phyloP scores from a whole-genome alignment of 208 protist species.

The Crithidia sp. region DNA sequence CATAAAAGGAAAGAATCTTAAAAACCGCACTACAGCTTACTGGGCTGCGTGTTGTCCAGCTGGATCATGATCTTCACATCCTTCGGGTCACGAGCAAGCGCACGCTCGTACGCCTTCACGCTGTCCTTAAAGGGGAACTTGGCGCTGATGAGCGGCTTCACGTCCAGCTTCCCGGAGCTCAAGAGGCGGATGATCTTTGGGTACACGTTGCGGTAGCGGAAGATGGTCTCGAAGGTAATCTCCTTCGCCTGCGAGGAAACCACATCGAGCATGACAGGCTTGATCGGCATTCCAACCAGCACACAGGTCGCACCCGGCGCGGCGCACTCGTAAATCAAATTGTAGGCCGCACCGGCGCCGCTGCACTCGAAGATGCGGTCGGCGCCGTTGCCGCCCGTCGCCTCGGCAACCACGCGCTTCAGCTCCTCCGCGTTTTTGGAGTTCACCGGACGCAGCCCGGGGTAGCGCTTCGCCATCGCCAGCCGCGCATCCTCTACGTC shows the following conservation, averaged over 20 bases:
- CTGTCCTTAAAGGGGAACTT: constrained; percentile 49
- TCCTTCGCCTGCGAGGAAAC: constrained; percentile 55
- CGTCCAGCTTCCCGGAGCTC: constrained; percentile 52
- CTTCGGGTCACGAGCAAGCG: constrained; percentile 39
- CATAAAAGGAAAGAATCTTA: not conserved
- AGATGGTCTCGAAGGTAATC: constrained; percentile 59
- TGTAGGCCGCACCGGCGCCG: constrained; percentile 37
- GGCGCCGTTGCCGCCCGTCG: constrained; percentile 41
- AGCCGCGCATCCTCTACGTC: constrained; percentile 41
- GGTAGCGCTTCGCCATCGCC: constrained; percentile 35
- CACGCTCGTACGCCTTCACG: constrained; percentile 48
- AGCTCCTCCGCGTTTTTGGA: constrained; percentile 35
- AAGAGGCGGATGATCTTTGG: constrained; percentile 44
- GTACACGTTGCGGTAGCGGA: constrained; percentile 58
- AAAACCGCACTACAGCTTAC: constrained; percentile 26
- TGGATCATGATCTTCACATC: constrained; percentile 64
- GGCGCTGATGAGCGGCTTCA: constrained; percentile 62
- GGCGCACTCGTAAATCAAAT: constrained; percentile 40
- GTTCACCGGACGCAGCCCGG: constrained; percentile 43
- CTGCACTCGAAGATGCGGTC: constrained; percentile 61
- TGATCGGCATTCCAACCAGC: constrained; percentile 55
- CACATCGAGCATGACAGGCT: constrained; percentile 40
- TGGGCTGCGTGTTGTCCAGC: constrained; percentile 33
- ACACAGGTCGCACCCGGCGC: constrained; percentile 53
- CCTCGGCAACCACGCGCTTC: constrained; percentile 32